Evolutionary conservation across 768 basidiomycete genomes (phyloP).

Genomic region (Phanerodontia chrysosporium): DNA sequence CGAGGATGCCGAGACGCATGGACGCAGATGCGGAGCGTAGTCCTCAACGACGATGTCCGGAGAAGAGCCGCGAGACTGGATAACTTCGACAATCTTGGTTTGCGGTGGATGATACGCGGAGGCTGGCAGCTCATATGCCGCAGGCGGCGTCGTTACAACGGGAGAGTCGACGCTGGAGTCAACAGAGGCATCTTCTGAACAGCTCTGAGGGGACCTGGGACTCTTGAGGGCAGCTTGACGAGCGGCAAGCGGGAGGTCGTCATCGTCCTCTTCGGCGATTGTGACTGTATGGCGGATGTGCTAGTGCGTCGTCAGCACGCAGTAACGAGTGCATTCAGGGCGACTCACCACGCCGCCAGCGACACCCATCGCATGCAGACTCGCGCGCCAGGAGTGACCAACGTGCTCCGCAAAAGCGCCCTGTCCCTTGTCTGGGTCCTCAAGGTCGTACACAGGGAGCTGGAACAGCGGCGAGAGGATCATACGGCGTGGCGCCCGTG

Average conservation of each 20-base stretch:
- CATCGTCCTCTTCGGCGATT: background rate
- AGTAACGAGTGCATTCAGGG: background rate
- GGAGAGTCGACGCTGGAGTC: background rate
- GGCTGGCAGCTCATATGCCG: background rate
- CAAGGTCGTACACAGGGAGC: background rate
- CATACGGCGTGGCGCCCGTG: background rate
- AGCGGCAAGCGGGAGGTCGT: background rate
- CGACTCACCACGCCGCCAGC: background rate
- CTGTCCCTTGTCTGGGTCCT: background rate
- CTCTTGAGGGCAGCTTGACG: too few relatives aligned
- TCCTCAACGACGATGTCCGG: background rate
- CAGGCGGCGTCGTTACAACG: background rate
- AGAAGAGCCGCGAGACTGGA: background rate
- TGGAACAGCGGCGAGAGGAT: background rate
- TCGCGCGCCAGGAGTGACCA: background rate
- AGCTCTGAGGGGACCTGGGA: too few relatives aligned
- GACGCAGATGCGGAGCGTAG: background rate
- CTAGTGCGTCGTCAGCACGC: too few relatives aligned
- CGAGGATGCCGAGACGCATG: background rate
- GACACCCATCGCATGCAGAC: background rate
- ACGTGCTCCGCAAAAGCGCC: background rate
- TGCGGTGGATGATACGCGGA: background rate
- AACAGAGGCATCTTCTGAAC: too few relatives aligned
- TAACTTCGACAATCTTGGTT: background rate
- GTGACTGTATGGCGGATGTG: background rate